phyloP scores from a whole-genome alignment of 768 basidiomycete genomes.

The Russula brevipes region DNA sequence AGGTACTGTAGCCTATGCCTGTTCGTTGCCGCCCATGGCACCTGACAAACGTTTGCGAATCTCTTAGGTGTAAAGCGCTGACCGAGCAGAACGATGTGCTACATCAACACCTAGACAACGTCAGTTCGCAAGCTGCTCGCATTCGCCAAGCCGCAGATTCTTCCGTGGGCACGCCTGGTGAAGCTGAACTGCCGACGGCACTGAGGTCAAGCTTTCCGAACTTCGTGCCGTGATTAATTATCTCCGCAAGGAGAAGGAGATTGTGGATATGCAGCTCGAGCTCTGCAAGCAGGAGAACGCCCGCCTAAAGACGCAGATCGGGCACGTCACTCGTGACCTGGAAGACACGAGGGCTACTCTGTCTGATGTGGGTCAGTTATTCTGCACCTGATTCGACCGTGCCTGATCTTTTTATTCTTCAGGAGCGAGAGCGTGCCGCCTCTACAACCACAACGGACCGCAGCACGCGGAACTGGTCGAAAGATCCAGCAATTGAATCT shows the following conservation, averaged over 20 bases:
- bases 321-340: constrained; percentile 62
- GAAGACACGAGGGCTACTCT: constrained; percentile 66
- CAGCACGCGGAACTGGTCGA: constrained; percentile 83
- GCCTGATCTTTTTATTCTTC: background rate
- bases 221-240: constrained; percentile 75
- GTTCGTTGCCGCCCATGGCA: background rate
- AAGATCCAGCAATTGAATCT: constrained; percentile 84
- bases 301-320: constrained; percentile 69
- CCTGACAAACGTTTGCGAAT: background rate
- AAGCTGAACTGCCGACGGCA: constrained; percentile 46
- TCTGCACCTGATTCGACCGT: background rate
- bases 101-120: constrained; percentile 79
- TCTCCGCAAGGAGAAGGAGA: constrained; percentile 86
- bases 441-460: constrained; percentile 63
- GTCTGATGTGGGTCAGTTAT: constrained; percentile 50
- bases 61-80: constrained; percentile 62
- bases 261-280: constrained; percentile 82
- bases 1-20: constrained; percentile 42
- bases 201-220: constrained; percentile 63
- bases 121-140: constrained; percentile 76
- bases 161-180: constrained; percentile 40
- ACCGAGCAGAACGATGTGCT: constrained; percentile 69
- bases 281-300: constrained; percentile 73
- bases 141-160: constrained; percentile 63
- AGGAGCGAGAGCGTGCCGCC: constrained; percentile 81